Percentiles rank a stretch among this genome's conserved stretches.
Conservation (phyloP, 129 eudicot species). For the Cynara cardunculus region DNA sequence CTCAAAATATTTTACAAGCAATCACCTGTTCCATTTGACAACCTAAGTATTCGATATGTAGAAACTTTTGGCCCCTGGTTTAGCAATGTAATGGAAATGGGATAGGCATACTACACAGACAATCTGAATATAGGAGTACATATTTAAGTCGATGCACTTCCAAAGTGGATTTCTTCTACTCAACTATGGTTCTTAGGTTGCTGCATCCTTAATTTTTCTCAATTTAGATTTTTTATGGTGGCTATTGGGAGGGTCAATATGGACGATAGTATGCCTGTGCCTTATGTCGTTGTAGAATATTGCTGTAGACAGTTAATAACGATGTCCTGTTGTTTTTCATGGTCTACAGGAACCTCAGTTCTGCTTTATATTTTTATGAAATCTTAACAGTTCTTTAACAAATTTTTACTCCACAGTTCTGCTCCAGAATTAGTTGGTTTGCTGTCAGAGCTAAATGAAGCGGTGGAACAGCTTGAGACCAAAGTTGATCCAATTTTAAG, state of each 20-base stretch:
- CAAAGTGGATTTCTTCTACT: background rate
- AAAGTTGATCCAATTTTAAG: conserved; percentile 64
- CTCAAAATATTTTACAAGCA: background rate
- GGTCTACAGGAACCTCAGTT: too few relatives aligned
- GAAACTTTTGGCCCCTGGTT: background rate
- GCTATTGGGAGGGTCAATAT: background rate
- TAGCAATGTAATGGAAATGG: background rate
- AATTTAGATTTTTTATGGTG: background rate
- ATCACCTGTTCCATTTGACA: background rate
- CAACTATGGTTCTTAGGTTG: background rate
- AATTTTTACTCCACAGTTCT: conserved; percentile 44
- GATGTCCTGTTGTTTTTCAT: background rate
- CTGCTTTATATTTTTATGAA: background rate
- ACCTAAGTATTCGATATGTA: background rate
- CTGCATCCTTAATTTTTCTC: background rate
- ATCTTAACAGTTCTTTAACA: background rate
- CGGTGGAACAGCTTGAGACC: conserved; percentile 71
- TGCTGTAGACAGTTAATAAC: background rate
- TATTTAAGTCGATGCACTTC: background rate
- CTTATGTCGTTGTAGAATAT: background rate
- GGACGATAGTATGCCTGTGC: background rate
- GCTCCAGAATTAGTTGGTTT: conserved; percentile 89
- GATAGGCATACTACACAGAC: background rate
- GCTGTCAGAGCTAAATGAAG: conserved; percentile 72
- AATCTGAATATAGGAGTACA: background rate